phyloP scores from a whole-genome alignment of 192 early-diverging fungal species.

The Linnemannia schmuckeri region DNA sequence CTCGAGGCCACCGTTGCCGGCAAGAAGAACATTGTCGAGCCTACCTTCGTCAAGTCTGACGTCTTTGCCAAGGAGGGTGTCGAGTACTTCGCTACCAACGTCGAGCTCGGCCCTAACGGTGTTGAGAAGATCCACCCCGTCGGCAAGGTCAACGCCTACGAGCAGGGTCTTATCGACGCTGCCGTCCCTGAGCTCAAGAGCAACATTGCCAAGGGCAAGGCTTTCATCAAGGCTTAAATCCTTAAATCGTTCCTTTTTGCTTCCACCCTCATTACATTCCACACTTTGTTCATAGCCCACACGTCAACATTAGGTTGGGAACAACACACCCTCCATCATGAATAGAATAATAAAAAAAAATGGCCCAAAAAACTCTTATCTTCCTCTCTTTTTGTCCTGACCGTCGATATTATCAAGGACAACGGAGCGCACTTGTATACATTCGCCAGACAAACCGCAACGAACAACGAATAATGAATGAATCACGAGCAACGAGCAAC shows the following conservation, averaged over 20 bases:
- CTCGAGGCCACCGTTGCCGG: conserved; percentile 78
- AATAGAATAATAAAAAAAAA: conserved; percentile 25
- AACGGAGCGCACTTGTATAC: background rate
- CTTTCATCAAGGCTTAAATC: conserved; percentile 72
- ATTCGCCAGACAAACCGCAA: background rate
- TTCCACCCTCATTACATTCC: background rate
- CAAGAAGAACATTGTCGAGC: conserved; percentile 87
- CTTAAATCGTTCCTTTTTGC: conserved; percentile 17
- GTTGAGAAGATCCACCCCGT: conserved; percentile 90
- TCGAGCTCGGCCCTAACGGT: conserved; percentile 82
- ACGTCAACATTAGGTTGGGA: conserved; percentile 3
- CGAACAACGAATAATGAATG: background rate
- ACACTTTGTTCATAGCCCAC: conserved; percentile 36
- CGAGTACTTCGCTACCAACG: conserved; percentile 80
- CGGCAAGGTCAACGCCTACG: conserved; percentile 79
- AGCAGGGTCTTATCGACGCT: conserved; percentile 81
- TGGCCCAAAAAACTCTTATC: background rate
- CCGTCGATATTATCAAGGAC: background rate
- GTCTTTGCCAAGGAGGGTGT: conserved; percentile 70
- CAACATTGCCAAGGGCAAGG: conserved; percentile 91
- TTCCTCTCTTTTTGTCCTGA: background rate
- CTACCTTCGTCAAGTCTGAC: conserved; percentile 82
- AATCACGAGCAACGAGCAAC: background rate
- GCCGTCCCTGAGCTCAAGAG: conserved; percentile 87
- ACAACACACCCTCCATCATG: background rate